Base-by-base conservation (phyloP, 2,329 filamentous ascomycete genomes). In the Biscogniauxia sp. region DNA sequence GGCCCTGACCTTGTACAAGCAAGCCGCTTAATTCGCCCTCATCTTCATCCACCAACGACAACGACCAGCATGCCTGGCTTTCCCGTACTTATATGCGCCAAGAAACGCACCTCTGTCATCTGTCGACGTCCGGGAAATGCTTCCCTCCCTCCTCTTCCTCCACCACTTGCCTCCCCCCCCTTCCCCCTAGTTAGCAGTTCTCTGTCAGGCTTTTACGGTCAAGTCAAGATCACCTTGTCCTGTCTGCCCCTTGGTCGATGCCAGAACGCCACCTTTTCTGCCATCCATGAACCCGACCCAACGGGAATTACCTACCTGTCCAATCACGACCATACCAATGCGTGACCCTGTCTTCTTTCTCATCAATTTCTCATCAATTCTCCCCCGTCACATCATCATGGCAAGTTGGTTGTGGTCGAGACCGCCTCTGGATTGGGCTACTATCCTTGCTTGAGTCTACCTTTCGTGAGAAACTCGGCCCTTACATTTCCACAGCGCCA, bases 261-360 rank as follows among this genome's bases (percentile, higher is more conserved):
- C 51, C 56, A 60, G 56, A 65, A 68, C 70, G 70, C 70, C 70
- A 72, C 70, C 53, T 57, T 61, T 61, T 57, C 67, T 61, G 65
- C 65, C 68, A 69, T 70, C 64, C 37, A 45, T 45, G 37, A 45
- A 45, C 5, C 61, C 62, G 59, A 61, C 61, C 59, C 58, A 61
- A 58, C 65, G 56, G 66, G 65, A 68, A 67, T 70, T 64, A 68
- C 63, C 26, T 57, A 61, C 56, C 63, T 66, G 59, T 65, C 70
- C 70, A 71, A 72, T 71, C 69, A 71, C 66, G 64, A 55, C 61
- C 52, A 61, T 57, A 63, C 60, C 64, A 57, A 54, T 55, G 56
- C 51, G 60, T 56, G 63, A 61, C 63, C 65, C 65, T 67, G 68
- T 65, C 59, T 63, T 17, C 50, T 20, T 60, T 55, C 56, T 61